Evolutionary conservation across 805 yeast genomes (phyloP).

Genomic region (Hanseniaspora singularis): DNA sequence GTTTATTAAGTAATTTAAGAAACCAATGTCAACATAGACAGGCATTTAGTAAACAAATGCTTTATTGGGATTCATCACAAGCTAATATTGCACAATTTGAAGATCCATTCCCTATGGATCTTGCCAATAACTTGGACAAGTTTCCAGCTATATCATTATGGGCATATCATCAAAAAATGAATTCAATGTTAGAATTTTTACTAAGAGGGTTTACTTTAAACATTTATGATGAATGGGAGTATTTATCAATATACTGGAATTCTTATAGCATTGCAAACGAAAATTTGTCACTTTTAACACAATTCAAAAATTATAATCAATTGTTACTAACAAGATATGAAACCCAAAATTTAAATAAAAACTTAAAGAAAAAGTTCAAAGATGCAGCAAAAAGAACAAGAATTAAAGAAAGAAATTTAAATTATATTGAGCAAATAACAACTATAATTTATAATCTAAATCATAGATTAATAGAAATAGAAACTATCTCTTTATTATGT

Average conservation of each 20-base stretch:
- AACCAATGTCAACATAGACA: constrained; percentile 80
- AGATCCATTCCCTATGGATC: constrained; percentile 18
- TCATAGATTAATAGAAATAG: constrained; percentile 21
- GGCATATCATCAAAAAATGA: constrained; percentile 54
- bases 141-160: constrained; percentile 32
- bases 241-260: constrained; percentile 57
- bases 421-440: constrained; percentile 31
- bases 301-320: constrained; percentile 21
- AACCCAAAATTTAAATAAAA: constrained; percentile 29
- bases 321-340: constrained; percentile 29
- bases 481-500: constrained; percentile 25
- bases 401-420: constrained; percentile 28
- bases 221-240: constrained; percentile 60
- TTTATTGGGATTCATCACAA: constrained; percentile 69
- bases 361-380: constrained; percentile 38
- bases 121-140: constrained; percentile 4
- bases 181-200: constrained; percentile 59
- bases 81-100: constrained; percentile 62
- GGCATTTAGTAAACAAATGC: constrained; percentile 43
- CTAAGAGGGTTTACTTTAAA: constrained; percentile 67
- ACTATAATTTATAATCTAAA: constrained; percentile 23
- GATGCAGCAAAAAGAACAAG: constrained; percentile 36
- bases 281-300: constrained; percentile 32
- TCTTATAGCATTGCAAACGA: constrained; percentile 42
- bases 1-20: constrained; percentile 38